Percentiles rank a stretch among this genome's conserved stretches.
Evolutionary conservation across 345 rosid species (phyloP).

Genomic region (Abelmoschus esculentus): DNA sequence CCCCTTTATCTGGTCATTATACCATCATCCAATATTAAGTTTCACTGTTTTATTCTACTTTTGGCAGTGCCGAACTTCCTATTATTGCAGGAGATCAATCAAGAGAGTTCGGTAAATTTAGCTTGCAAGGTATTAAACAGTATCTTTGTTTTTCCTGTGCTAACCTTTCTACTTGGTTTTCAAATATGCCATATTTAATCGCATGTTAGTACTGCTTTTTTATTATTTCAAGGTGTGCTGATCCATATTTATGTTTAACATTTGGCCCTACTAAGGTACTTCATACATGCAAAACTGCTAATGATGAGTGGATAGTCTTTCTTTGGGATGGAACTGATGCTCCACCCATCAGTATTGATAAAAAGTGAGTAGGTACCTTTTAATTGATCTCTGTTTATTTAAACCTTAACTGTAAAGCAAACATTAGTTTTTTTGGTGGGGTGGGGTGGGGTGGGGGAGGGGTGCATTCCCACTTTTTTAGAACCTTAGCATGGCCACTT

Average conservation of each 20-base stretch:
- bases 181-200: neutral
- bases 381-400: neutral
- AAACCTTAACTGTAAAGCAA: neutral
- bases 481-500: neutral
- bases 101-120: neutral
- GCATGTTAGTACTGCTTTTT: neutral
- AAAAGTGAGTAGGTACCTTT: conserved; percentile 33
- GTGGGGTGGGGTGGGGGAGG: too few relatives aligned
- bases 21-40: neutral
- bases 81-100: neutral
- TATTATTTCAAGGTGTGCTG: neutral
- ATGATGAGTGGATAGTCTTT: conserved; percentile 37
- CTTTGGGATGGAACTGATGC: conserved; percentile 75
- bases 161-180: neutral
- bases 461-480: neutral
- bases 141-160: neutral
- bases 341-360: conserved; percentile 26
- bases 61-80: neutral
- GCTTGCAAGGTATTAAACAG: conserved; percentile 3
- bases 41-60: neutral
- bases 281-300: conserved; percentile 31
- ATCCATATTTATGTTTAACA: neutral
- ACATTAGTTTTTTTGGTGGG: neutral
- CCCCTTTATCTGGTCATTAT: neutral
- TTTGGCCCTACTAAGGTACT: conserved; percentile 35